These are phyloP conservation scores for Coemansia sp. DNA, from an alignment of 192 early-diverging fungal species.

Conservation along the genomic window DNA sequence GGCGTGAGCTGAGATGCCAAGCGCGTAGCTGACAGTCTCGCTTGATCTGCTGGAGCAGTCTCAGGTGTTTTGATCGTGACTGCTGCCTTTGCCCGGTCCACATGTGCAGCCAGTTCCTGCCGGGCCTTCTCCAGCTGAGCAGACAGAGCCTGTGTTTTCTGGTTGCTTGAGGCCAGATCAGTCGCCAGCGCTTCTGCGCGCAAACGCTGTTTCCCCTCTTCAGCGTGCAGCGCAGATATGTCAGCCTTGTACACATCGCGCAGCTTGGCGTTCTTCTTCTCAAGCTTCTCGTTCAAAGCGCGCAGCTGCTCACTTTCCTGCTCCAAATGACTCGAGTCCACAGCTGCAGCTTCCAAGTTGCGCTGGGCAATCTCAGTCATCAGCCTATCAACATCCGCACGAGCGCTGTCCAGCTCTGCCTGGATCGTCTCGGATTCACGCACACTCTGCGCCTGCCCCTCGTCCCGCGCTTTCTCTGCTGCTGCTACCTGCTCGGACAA, in stretches of 20 bases:
- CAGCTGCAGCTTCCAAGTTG: conserved; percentile 5
- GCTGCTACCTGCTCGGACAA: neutral
- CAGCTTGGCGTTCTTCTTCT: conserved; percentile 41
- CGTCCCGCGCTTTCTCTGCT: neutral
- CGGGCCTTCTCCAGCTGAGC: conserved; percentile 16
- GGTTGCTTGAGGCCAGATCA: conserved; percentile 12
- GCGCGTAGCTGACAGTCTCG: conserved; percentile 7
- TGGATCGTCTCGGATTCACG: neutral
- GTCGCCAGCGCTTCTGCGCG: conserved; percentile 23
- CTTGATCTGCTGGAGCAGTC: neutral
- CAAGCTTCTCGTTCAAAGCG: conserved; percentile 37
- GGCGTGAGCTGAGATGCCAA: conserved; percentile 33
- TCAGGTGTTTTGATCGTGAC: neutral
- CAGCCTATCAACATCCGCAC: conserved; percentile 4
- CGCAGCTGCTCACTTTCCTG: conserved; percentile 19
- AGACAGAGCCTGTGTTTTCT: conserved; percentile 1
- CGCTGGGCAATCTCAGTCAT: conserved; percentile 11
- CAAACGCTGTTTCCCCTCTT: conserved; percentile 42
- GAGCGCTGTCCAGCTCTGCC: conserved; percentile 5
- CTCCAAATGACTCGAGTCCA: conserved; percentile 16
- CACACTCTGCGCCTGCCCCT: neutral
- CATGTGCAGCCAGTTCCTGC: conserved; percentile 14
- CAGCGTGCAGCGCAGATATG: conserved; percentile 33
- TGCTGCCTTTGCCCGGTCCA: neutral
- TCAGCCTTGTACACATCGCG: conserved; percentile 46